phyloP scores from a whole-genome alignment of 1,139 yeast genomes.

The Protomyces pachydermus region DNA sequence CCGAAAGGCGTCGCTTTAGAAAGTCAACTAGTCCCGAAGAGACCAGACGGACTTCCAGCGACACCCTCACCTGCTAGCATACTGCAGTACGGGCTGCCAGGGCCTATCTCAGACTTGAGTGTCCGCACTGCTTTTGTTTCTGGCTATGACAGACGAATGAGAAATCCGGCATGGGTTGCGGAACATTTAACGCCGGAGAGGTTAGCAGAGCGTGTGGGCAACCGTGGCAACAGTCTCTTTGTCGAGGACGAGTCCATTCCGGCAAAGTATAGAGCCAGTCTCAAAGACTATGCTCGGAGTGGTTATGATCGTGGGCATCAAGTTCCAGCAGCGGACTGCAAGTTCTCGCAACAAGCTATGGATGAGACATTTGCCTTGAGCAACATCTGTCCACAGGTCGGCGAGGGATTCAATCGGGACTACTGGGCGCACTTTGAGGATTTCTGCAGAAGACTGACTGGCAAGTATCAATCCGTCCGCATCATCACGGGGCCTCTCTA shows the following conservation, averaged over 20 bases:
- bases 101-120: slow-evolving; percentile 81
- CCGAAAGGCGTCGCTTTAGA: background rate
- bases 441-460: slow-evolving; percentile 71
- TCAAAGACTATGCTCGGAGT: slow-evolving; percentile 83
- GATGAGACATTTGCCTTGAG: slow-evolving; percentile 85
- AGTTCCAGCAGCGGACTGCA: slow-evolving; percentile 91
- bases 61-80: slow-evolving; percentile 40
- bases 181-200: slow-evolving; percentile 85
- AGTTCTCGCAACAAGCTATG: slow-evolving; percentile 84
- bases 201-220: slow-evolving; percentile 45
- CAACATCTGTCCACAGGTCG: slow-evolving; percentile 95
- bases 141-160: slow-evolving; percentile 75
- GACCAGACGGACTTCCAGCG: slow-evolving; percentile 2
- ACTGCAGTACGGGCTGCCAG: slow-evolving; percentile 89
- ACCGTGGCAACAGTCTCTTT: slow-evolving; percentile 75
- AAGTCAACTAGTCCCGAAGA: background rate
- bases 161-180: slow-evolving; percentile 83
- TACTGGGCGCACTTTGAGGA: slow-evolving; percentile 97
- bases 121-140: slow-evolving; percentile 71
- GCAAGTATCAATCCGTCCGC: slow-evolving; percentile 64
- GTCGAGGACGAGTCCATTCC: slow-evolving; percentile 87
- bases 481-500: slow-evolving; percentile 91
- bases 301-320: slow-evolving; percentile 94
- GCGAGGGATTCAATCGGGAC: slow-evolving; percentile 94
- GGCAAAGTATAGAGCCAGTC: slow-evolving; percentile 60